phyloP scores from a whole-genome alignment of 441 rosid species.

The Erodium moschatum region DNA sequence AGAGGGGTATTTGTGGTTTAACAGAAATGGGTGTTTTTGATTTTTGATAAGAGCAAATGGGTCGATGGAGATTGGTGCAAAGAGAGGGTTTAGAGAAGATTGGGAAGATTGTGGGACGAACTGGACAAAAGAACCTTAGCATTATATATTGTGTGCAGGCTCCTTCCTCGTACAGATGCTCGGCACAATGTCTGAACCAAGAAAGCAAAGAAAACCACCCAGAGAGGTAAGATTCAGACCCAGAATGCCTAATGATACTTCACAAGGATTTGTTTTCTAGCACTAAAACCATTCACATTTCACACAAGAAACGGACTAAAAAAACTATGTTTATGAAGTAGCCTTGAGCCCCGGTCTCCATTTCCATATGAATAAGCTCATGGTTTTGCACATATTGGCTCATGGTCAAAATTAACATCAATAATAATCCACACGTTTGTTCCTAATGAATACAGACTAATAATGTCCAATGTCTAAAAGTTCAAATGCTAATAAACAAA shows the following conservation, averaged over 20 bases:
- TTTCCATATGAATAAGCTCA: not conserved
- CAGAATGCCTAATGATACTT: not conserved
- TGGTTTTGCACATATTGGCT: not conserved
- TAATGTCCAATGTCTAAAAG: no score
- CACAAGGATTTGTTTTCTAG: not conserved
- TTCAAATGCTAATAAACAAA: not conserved
- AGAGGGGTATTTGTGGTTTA: constrained; percentile 43
- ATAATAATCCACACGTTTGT: not conserved
- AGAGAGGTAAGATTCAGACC: not conserved
- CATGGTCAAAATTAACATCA: not conserved
- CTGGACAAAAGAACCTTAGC: not conserved
- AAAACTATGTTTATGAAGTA: not conserved
- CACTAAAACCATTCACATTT: not conserved
- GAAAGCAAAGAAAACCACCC: constrained; percentile 1
- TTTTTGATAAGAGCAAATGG: constrained; percentile 19
- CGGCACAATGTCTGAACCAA: not conserved
- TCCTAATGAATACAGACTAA: not conserved
- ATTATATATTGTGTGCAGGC: constrained; percentile 4
- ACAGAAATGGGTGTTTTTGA: constrained; percentile 15
- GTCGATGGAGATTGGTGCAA: constrained; percentile 15
- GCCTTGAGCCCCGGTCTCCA: not conserved
- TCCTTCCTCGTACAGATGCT: not conserved
- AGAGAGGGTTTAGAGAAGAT: constrained; percentile 6
- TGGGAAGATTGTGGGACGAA: constrained; percentile 6
- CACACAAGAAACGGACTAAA: not conserved